Conservation (phyloP, 2,329 filamentous ascomycete species). For the Neophaeococcomyces aloes region DNA sequence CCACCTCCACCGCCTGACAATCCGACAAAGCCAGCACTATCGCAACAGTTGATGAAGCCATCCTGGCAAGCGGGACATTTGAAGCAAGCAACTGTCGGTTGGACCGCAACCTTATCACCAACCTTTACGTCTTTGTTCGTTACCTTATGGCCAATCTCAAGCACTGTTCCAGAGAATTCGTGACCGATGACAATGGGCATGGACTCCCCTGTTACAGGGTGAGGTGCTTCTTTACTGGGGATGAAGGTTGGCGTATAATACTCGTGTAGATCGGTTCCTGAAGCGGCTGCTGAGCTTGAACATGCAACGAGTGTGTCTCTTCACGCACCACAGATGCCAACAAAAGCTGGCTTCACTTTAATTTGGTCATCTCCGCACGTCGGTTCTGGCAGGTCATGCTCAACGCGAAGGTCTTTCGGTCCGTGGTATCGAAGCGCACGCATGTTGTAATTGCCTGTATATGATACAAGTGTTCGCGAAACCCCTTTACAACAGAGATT, state of each 20-base stretch:
- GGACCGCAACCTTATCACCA: constrained; percentile 49
- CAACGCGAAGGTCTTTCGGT: constrained; percentile 27
- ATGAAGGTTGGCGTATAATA: constrained; percentile 42
- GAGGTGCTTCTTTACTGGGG: constrained; percentile 36
- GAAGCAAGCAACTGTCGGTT: constrained; percentile 50
- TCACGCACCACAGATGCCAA: constrained; percentile 5
- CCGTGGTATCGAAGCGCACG: constrained; percentile 30
- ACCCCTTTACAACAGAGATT: neutral
- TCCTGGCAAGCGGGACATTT: constrained; percentile 45
- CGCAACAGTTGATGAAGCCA: constrained; percentile 48
- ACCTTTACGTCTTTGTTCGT: constrained; percentile 31
- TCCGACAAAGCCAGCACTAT: constrained; percentile 45
- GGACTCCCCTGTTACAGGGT: constrained; percentile 47
- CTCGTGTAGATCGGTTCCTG: constrained; percentile 33
- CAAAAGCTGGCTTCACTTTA: constrained; percentile 21
- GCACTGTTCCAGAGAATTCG: constrained; percentile 52
- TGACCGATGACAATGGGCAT: constrained; percentile 54
- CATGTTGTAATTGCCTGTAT: constrained; percentile 18
- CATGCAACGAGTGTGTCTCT: neutral
- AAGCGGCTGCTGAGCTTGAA: neutral
- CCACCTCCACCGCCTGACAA: constrained; percentile 44
- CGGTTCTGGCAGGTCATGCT: constrained; percentile 27
- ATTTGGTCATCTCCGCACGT: constrained; percentile 42
- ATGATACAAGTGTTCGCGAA: neutral
- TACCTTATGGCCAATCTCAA: constrained; percentile 46